Base-by-base conservation (phyloP, 2,329 filamentous ascomycete species). In the Hymenoscyphus fructigenus region DNA sequence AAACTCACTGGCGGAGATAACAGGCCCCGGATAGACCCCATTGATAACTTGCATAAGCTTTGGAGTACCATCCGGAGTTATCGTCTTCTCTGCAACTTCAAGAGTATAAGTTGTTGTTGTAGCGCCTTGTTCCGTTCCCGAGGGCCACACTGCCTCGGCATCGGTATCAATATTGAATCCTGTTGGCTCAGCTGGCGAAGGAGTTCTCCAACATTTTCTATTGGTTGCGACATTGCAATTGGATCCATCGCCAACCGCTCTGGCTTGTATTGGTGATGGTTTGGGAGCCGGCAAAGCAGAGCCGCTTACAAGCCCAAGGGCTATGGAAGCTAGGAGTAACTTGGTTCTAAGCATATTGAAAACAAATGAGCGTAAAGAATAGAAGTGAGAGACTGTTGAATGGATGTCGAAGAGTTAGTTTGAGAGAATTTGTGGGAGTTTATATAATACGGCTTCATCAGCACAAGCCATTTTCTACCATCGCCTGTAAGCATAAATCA, bases 1-100 rank as follows among this genome's bases (percentile, higher is more conserved):
- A 32, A 20, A 57, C 47, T 41, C 36, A 57, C 60, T 44, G 12
- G 75, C 75, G 59, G 70, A 67, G 56, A 77, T 70, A 1, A 65
- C 55, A 12, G 75, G 75, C 17, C 74, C 75, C 20, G 73, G 75
- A 66, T 70, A 75, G 41, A 69, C 66, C 0, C 73, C 74, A 65
- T 78, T 77, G 56, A 77, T 70, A 9, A 75, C 64, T 10, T 76
- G 81, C 67, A 92, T 85, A 71, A 90, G 90, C 50, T 72, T 74
- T 3, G 67, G 62, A 32, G 68, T 72, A 7, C 79, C 79, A 73
- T 80, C 78, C 5, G 47, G 47, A 15, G 47, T n/a, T 15, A 61
- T n/a, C 5, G 47, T 56, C 32, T 41, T 56, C 47, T 61, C 60
- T 7, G 60, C 10, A 28, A 61, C 28, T 10, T 7, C 7, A n/a